phyloP scores from a whole-genome alignment of 805 yeast species.

The Schwanniomyces sp. region DNA sequence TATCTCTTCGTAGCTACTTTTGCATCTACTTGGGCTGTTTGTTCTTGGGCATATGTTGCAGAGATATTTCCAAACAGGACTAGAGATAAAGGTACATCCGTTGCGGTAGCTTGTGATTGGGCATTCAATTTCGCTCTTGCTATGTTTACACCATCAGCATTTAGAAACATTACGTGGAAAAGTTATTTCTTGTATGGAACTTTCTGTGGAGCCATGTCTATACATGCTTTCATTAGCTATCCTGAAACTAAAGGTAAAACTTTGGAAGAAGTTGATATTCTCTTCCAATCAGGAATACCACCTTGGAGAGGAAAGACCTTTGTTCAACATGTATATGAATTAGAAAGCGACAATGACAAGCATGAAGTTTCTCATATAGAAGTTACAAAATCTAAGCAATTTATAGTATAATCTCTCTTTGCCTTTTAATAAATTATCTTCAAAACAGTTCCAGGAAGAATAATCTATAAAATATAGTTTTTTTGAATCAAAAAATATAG shows the following conservation, averaged over 20 bases:
- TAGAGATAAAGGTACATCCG: constrained; percentile 61
- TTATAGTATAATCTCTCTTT: background rate
- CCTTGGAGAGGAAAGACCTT: constrained; percentile 34
- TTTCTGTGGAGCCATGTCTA: constrained; percentile 46
- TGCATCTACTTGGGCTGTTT: constrained; percentile 52
- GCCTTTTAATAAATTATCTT: too few species aligned
- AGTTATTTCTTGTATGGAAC: constrained; percentile 49
- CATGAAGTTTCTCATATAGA: background rate
- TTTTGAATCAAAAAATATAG: too few species aligned
- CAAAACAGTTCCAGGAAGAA: too few species aligned
- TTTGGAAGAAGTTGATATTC: constrained; percentile 55
- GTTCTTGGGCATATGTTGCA: constrained; percentile 60
- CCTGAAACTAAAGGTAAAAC: constrained; percentile 65
- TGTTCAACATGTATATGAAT: background rate
- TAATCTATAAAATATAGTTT: too few species aligned
- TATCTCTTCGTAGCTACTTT: constrained; percentile 54
- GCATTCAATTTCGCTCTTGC: constrained; percentile 61
- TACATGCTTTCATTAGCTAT: constrained; percentile 50
- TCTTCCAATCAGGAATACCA: constrained; percentile 44
- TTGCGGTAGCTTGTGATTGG: constrained; percentile 67
- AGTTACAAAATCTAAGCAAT: background rate
- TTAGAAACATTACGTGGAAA: constrained; percentile 45
- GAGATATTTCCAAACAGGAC: constrained; percentile 55
- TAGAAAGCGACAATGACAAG: background rate
- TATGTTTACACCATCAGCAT: constrained; percentile 58